phyloP scores from a whole-genome alignment of 2,329 filamentous ascomycete species.

The Sporothrix humicola region DNA sequence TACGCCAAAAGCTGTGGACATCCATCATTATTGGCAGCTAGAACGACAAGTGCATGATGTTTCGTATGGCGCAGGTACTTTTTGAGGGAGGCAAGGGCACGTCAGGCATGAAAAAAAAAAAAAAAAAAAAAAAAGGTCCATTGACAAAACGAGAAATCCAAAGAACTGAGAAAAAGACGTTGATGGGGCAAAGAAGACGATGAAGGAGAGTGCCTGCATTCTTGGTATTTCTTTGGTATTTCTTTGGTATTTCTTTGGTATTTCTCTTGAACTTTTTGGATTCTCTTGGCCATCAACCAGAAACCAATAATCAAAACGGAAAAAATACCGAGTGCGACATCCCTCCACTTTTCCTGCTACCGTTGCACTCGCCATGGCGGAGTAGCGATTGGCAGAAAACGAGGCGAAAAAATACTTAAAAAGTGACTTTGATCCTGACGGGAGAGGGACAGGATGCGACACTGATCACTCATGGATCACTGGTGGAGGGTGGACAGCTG shows the following conservation, averaged over 20 bases:
- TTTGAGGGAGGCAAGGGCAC: not conserved
- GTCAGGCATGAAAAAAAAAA: not conserved
- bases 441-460: not conserved
- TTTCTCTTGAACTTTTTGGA: too few relatives aligned
- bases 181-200: too few relatives aligned
- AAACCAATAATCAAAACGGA: slow-evolving; percentile 17
- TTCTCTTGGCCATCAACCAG: too few relatives aligned
- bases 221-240: too few relatives aligned
- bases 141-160: too few relatives aligned
- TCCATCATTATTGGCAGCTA: too few relatives aligned
- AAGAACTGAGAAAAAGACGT: too few relatives aligned
- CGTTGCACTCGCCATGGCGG: not conserved
- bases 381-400: slow-evolving; percentile 4
- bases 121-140: too few relatives aligned
- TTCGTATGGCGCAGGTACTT: not conserved
- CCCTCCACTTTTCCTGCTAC: not conserved
- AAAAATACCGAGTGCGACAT: slow-evolving; percentile 27
- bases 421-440: not conserved
- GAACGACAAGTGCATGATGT: too few relatives aligned
- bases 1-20: too few relatives aligned
- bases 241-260: too few relatives aligned
- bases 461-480: not conserved
- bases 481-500: not conserved
- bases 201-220: too few relatives aligned
- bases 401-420: not conserved